Percentiles rank a stretch among this genome's conserved stretches.
phyloP scores from a whole-genome alignment of 306 rosid species.

The Neltuma alba region DNA sequence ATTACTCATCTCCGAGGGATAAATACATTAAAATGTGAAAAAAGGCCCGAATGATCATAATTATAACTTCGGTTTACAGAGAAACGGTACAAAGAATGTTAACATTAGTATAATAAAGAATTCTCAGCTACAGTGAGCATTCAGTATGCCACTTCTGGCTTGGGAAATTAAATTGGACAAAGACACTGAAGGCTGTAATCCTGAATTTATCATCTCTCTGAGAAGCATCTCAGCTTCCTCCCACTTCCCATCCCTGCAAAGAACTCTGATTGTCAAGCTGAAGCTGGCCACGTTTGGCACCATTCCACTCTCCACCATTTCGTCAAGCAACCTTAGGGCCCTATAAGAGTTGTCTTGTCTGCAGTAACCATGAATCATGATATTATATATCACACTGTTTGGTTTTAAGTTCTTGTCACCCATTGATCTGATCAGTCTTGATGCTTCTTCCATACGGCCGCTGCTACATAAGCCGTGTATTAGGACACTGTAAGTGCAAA shows the following conservation, averaged over 20 bases:
- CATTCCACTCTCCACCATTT: constrained; percentile 67
- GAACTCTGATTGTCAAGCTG: constrained; percentile 57
- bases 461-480: constrained; percentile 68
- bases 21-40: background rate
- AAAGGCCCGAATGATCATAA: background rate
- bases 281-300: constrained; percentile 70
- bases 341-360: constrained; percentile 73
- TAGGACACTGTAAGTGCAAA: constrained; percentile 59
- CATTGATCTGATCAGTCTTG: constrained; percentile 58
- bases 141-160: constrained; percentile 30
- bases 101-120: background rate
- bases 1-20: background rate
- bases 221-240: constrained; percentile 62
- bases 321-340: constrained; percentile 70
- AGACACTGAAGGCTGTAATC: constrained; percentile 54
- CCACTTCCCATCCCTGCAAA: constrained; percentile 65
- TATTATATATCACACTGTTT: constrained; percentile 67
- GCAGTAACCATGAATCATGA: constrained; percentile 75
- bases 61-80: background rate
- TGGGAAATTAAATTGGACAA: constrained; percentile 48
- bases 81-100: background rate
- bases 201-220: constrained; percentile 52
- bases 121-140: constrained; percentile 6
- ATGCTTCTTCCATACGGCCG: constrained; percentile 74
- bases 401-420: constrained; percentile 55